Evolutionary conservation across 495 filamentous ascomycete genomes (phyloP).

Genomic region (Aspergillus steynii): DNA sequence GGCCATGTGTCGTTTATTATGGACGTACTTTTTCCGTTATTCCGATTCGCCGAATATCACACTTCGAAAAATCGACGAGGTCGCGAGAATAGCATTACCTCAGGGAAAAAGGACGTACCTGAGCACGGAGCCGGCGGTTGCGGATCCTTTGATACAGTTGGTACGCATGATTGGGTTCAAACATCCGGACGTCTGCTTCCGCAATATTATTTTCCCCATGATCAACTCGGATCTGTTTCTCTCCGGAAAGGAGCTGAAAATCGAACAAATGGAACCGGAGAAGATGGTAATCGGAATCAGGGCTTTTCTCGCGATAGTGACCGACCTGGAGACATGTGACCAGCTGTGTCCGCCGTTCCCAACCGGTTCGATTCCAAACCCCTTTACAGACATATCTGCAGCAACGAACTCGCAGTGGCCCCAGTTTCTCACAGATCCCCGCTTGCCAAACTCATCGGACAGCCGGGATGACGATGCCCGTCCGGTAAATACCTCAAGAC

Average conservation of each 20-base stretch:
- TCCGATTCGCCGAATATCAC: slow-evolving; percentile 67
- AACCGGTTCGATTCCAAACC: slow-evolving; percentile 46
- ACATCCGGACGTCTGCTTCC: slow-evolving; percentile 90
- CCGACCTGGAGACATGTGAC: slow-evolving; percentile 87
- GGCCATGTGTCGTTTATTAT: slow-evolving; percentile 87
- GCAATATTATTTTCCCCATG: slow-evolving; percentile 87
- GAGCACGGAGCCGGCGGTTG: slow-evolving; percentile 75
- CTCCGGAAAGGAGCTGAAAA: slow-evolving; percentile 74
- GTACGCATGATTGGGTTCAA: slow-evolving; percentile 94
- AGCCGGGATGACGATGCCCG: slow-evolving; percentile 44
- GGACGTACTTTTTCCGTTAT: slow-evolving; percentile 91
- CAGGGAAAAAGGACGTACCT: slow-evolving; percentile 74
- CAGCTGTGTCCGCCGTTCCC: slow-evolving; percentile 82
- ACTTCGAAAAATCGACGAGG: slow-evolving; percentile 81
- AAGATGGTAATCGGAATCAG: slow-evolving; percentile 95
- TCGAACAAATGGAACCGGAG: slow-evolving; percentile 94
- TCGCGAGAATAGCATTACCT: slow-evolving; percentile 78
- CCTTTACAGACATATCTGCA: slow-evolving; percentile 40
- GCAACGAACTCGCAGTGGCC: slow-evolving; percentile 38
- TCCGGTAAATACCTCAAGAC: slow-evolving; percentile 71
- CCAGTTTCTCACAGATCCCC: slow-evolving; percentile 42
- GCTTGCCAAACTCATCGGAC: slow-evolving; percentile 38
- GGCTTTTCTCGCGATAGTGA: slow-evolving; percentile 88
- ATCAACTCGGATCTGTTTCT: slow-evolving; percentile 87
- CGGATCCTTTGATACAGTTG: slow-evolving; percentile 87